A percentile compares a stretch with the other conserved stretches of the same genome.
Conservation (phyloP, 2,329 filamentous ascomycete genomes). For the Trichoderma sp. region DNA sequence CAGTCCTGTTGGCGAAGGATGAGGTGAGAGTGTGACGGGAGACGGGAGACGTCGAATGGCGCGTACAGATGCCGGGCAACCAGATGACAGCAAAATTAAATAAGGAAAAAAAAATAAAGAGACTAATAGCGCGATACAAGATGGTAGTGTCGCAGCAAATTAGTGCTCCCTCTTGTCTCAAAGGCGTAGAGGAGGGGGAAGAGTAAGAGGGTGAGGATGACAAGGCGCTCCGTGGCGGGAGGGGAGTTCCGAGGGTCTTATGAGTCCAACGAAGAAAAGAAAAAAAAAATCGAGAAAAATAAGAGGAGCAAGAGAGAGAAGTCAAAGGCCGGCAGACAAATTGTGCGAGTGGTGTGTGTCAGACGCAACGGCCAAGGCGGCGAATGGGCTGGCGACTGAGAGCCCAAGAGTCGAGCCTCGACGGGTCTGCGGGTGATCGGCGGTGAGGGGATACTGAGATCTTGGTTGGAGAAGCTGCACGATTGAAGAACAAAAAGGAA, state of each 20-base stretch:
- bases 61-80: conserved; percentile 17
- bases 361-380: not conserved
- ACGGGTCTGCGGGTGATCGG: conserved; percentile 26
- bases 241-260: conserved; percentile 19
- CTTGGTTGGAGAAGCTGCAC: conserved; percentile 20
- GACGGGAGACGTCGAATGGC: not conserved
- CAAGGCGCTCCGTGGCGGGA: conserved; percentile 10
- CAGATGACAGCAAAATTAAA: not conserved
- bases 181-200: conserved; percentile 5
- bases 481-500: not conserved
- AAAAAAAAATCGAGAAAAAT: not conserved
- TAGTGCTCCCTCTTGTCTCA: conserved; percentile 25
- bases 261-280: not conserved
- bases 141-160: not conserved
- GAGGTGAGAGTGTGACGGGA: conserved; percentile 1
- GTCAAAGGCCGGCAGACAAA: not conserved
- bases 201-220: conserved; percentile 1
- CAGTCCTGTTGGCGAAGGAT: conserved; percentile 3
- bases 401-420: not conserved
- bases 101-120: not conserved
- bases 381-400: conserved; percentile 7
- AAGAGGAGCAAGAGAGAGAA: not conserved
- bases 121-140: conserved; percentile 18
- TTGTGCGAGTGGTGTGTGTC: not conserved
- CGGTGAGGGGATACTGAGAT: conserved; percentile 25